Conservation (phyloP, 2,329 filamentous ascomycete genomes). For the Helminthosporium solani region DNA sequence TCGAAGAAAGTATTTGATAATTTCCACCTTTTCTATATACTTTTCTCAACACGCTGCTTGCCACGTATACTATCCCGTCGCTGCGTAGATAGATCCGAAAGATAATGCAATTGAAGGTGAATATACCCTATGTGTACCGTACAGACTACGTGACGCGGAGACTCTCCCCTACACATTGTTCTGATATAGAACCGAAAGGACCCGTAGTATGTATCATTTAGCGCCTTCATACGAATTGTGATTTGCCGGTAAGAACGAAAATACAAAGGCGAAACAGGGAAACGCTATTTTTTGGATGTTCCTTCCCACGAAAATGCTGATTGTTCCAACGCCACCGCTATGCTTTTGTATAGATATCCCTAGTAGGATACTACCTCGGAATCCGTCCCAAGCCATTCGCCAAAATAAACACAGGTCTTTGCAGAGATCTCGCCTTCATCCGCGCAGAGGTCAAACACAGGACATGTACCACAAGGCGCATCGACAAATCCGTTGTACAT, state of each 20-base stretch:
- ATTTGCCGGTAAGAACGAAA: neutral
- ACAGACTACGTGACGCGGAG: too few species aligned
- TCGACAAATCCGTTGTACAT: constrained; percentile 78
- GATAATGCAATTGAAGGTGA: too few species aligned
- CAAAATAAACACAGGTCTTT: constrained; percentile 87
- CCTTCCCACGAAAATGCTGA: constrained; percentile 4
- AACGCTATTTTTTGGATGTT: neutral
- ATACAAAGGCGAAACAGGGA: neutral
- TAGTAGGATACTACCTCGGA: constrained; percentile 28
- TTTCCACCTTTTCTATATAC: too few species aligned
- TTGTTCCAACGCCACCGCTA: constrained; percentile 29
- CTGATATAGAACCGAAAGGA: too few species aligned
- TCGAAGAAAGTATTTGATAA: too few species aligned
- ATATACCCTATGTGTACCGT: too few species aligned
- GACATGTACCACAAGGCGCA: constrained; percentile 86
- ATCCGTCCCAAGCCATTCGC: constrained; percentile 67
- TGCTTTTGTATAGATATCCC: constrained; percentile 14
- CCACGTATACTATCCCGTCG: too few species aligned
- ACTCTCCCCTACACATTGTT: too few species aligned
- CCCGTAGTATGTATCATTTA: too few species aligned
- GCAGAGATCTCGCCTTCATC: constrained; percentile 89
- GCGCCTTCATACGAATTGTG: too few species aligned
- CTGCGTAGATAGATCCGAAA: too few species aligned
- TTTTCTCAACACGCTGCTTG: too few species aligned
- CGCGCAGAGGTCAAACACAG: constrained; percentile 88